Base-by-base conservation (phyloP, 257 asterid species). In the Penstemon eatonii region DNA sequence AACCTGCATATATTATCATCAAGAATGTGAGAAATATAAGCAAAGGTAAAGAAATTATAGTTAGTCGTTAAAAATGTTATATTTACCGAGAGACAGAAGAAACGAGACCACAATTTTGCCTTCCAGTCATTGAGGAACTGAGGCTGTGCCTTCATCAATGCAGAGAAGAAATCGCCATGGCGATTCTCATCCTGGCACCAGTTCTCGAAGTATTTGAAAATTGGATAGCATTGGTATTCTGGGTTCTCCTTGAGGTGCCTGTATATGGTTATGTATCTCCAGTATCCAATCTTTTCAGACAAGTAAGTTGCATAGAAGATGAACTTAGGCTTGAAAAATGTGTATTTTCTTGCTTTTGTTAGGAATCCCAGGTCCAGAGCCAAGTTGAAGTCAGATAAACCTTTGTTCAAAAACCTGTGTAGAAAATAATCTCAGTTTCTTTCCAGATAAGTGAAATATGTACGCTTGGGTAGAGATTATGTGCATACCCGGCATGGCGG, bases 101-200 rank as follows among this genome's bases (percentile, higher is more conserved):
- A 94, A 18, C 99, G 96, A 5, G 99, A 65, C 99, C 99, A 94
- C 85, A 94, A 60, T 81, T 94, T 94, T 0, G 99, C 97, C 87
- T 94, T 94, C 99, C 99, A 91, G 89, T 94, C 99, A 72, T 94
- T 94, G 67, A 94, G 96, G 86, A 94, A 94, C 86, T 94, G 99
- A 0, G 97, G 99, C 69, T 94, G 99, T 3, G 99, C 99, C 85
- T 94, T 94, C 97, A 94, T 89, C 86, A 94, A 75, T 0, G 99
- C 97, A 9, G 97, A 91, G 95, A 94, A 94, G 91, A 94, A 94
- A 81, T 94, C 99, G 11, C 99, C 99, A 3, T 94, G 99, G 71
- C 99, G 96, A 69, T 94, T 91, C 91, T 94, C 99, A 64, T 94
- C 99, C 79, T 94, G 97, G 83, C 99, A 94, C 99, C 99, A 94